Evolutionary conservation across 768 basidiomycete species (phyloP).

Genomic region (Termitomyces sp.): DNA sequence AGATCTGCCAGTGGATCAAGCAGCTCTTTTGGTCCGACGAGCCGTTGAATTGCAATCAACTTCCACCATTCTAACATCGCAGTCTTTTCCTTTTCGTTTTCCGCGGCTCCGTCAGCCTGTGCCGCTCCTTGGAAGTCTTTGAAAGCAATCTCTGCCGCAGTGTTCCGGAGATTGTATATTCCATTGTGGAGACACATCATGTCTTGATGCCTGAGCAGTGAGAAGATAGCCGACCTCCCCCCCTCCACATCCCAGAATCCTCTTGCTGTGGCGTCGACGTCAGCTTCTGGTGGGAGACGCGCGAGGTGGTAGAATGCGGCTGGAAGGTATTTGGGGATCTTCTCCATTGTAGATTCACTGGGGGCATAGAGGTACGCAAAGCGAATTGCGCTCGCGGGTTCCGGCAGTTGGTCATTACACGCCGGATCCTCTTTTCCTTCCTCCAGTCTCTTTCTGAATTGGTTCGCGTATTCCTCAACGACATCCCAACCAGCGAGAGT

Average conservation of each 20-base stretch:
- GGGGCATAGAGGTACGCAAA: conserved; percentile 7
- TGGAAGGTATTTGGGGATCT: conserved; percentile 7
- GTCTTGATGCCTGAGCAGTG: conserved; percentile 7
- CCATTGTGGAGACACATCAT: conserved; percentile 5
- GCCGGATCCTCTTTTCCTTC: not conserved
- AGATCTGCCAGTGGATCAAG: conserved; percentile 3
- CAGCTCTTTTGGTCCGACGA: conserved; percentile 5
- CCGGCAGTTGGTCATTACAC: conserved; percentile 8
- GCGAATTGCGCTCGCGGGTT: conserved; percentile 4
- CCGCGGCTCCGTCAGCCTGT: not conserved
- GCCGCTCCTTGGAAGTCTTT: not conserved
- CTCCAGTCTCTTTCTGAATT: conserved; percentile 1
- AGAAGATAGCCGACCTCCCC: conserved; percentile 4
- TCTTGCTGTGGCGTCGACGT: not conserved
- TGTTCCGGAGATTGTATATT: conserved; percentile 1
- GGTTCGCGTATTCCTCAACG: conserved; percentile 1
- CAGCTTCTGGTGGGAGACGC: conserved; percentile 6
- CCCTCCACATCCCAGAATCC: conserved; percentile 1
- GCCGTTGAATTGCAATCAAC: conserved; percentile 3
- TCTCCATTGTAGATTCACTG: not conserved
- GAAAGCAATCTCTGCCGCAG: not conserved
- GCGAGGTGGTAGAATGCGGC: conserved; percentile 14
- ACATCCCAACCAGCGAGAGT: conserved; percentile 7
- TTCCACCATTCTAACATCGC: conserved; percentile 10
- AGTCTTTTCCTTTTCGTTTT: conserved; percentile 4